These are phyloP conservation scores for Fragaria iinumae DNA, from an alignment of 306 rosid species.

Conservation along the genomic window DNA sequence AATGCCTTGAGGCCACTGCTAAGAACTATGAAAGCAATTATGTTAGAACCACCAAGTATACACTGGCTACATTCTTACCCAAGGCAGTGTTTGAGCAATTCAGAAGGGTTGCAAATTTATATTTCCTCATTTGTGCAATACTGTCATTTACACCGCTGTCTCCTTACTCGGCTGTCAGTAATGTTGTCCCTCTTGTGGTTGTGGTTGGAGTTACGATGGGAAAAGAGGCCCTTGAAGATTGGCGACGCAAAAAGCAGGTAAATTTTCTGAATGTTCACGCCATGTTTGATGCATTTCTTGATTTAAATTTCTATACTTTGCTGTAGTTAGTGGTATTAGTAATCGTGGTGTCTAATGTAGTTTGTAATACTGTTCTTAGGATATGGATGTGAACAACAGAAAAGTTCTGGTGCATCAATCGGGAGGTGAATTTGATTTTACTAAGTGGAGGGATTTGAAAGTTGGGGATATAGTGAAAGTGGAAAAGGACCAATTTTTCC, in stretches of 20 bases:
- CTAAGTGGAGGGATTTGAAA: constrained; percentile 88
- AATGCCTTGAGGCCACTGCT: constrained; percentile 43
- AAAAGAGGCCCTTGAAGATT: constrained; percentile 84
- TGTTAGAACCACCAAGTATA: constrained; percentile 79
- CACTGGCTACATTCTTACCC: constrained; percentile 77
- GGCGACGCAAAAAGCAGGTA: constrained; percentile 87
- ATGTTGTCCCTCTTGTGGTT: constrained; percentile 68
- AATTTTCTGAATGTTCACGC: not conserved
- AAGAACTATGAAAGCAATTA: constrained; percentile 63
- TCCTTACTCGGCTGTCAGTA: constrained; percentile 82
- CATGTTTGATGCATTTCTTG: not conserved
- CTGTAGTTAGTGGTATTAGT: constrained; percentile 13
- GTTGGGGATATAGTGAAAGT: constrained; percentile 92
- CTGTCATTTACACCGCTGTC: constrained; percentile 74
- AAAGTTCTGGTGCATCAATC: constrained; percentile 66
- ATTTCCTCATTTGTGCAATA: constrained; percentile 75
- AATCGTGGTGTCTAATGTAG: constrained; percentile 25
- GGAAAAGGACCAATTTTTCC: constrained; percentile 85
- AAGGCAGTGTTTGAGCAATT: constrained; percentile 92
- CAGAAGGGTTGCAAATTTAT: constrained; percentile 81
- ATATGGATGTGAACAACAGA: constrained; percentile 89
- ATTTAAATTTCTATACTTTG: not conserved
- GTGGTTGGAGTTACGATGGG: constrained; percentile 91
- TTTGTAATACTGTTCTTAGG: constrained; percentile 49
- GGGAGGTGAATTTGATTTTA: constrained; percentile 48